Base-by-base conservation (phyloP, 352 stramenopile species). In the Globisporangium paddicum region DNA sequence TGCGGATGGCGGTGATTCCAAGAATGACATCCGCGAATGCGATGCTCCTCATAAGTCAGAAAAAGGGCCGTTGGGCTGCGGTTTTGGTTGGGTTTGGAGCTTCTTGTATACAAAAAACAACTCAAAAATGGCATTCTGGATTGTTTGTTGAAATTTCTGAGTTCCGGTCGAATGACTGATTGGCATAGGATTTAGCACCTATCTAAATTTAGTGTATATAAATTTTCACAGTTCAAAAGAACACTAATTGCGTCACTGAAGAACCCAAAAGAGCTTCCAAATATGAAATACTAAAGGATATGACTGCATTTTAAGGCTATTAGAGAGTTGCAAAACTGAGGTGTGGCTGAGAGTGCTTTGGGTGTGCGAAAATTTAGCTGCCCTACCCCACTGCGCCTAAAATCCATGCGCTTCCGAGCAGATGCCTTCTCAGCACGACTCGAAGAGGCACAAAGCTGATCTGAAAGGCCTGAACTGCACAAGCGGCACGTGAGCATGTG, bases 101-200 rank as follows among this genome's bases (percentile, higher is more conserved):
- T 14, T 42, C 18, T 44, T 18, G 13, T 18, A 54, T 54, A 54
- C 47, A 54, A 54, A 54, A n/a, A 54, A 18, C 47, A 54, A 54
- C 28, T 54, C n/a, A 44, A 44, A 6, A 19, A n/a, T 1, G 38
- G 38, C 5, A 21, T 44, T 44, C 38, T 44, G 38, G 38, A 21
- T 44, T 42, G 14, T 21, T 40, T 40, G 38, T 44, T 44, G 16
- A 44, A 44, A 21, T 44, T 44, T 44, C 38, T 44, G 38, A 18
- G 16, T 44, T 18, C 11, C 37, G 14, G n/a, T n/a, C n/a, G n/a
- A n/a, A n/a, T 32, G 2, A 18, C 18, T 44, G 38, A 7, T 18
- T 19, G 38, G 19, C 5, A n/a, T 5, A 44, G 2, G 16, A 44
- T 44, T 44, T 44, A 44, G 38, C 16, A 19, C 5, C 3, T 10